Evolutionary conservation across 139 green algal species (phyloP), one percentile per base, ranked within the genome.

Genomic region (Ettlia oleoabundans): DNA sequence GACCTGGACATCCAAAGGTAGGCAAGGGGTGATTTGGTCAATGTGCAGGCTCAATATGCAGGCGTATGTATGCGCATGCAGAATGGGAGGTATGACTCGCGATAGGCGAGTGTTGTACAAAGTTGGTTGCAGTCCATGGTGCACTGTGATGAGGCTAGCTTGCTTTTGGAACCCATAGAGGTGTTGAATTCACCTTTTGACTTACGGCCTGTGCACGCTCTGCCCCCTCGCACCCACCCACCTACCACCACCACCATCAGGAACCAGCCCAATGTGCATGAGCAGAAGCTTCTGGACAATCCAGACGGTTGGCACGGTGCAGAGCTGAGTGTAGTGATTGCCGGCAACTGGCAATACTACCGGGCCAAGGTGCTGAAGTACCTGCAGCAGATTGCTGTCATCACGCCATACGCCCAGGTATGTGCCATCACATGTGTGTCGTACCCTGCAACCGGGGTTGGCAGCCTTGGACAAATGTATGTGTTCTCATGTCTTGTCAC

Each of bases 1-100:
- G 95, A 98, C 92, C 98, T 99, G 30, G 94, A 99, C 91, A 98
- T 99, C 68, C 92, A 98, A 86, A 88, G 85, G 90, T 89, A 43
- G 35, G 79, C 47, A 58, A 58, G 47, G 28, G 55, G 15, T 28
- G 18, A 28, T 65, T 15, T n/a, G n/a, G n/a, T n/a, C n/a, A n/a
- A n/a, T n/a, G n/a, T n/a, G n/a, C n/a, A n/a, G n/a, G n/a, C n/a
- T n/a, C n/a, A n/a, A n/a, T n/a, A n/a, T n/a, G n/a, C n/a, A n/a
- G n/a, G n/a, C n/a, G n/a, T n/a, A n/a, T n/a, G n/a, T n/a, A n/a
- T n/a, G n/a, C n/a, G n/a, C n/a, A n/a, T n/a, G n/a, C n/a, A n/a
- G n/a, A n/a, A n/a, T n/a, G n/a, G n/a, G n/a, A n/a, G n/a, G n/a
- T n/a, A n/a, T n/a, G n/a, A n/a, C n/a, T n/a, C n/a, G n/a, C n/a